Conservation (phyloP, 768 basidiomycete genomes). For the Lactifluus pinguis region DNA sequence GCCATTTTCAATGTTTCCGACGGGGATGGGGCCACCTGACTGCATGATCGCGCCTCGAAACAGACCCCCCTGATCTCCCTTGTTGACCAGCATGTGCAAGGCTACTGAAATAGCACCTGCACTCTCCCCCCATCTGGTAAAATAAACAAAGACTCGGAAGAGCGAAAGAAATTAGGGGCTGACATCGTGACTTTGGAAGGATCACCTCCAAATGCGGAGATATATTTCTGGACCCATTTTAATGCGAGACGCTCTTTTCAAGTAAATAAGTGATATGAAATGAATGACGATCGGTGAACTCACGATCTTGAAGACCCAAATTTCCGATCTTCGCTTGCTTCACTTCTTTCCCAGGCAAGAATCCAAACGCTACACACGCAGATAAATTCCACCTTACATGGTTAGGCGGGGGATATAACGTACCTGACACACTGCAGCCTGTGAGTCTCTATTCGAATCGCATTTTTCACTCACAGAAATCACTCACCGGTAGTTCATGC, state of each 20-base stretch:
- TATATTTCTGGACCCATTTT: constrained; percentile 60
- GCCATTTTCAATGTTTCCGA: constrained; percentile 15
- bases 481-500: constrained; percentile 24
- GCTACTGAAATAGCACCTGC: constrained; percentile 32
- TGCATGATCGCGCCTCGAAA: constrained; percentile 24
- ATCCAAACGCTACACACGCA: constrained; percentile 36
- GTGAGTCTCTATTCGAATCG: no score
- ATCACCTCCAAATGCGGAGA: constrained; percentile 56
- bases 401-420: no score
- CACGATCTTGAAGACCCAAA: constrained; percentile 59
- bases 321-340: constrained; percentile 47
- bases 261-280: not conserved
- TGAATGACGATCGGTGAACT: constrained; percentile 21
- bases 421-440: no score
- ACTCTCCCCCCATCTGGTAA: constrained; percentile 26
- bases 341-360: constrained; percentile 43
- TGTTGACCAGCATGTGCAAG: constrained; percentile 24
- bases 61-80: constrained; percentile 20
- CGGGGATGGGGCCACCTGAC: constrained; percentile 22
- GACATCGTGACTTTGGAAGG: constrained; percentile 50
- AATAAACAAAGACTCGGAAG: not conserved
- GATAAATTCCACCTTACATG: not conserved
- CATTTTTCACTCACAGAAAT: not conserved
- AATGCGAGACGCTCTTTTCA: constrained; percentile 45
- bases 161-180: constrained; percentile 17